These are phyloP conservation scores for Neopestalotiopsis clavispora DNA, from an alignment of 2,329 filamentous ascomycete species.

Conservation along the genomic window DNA sequence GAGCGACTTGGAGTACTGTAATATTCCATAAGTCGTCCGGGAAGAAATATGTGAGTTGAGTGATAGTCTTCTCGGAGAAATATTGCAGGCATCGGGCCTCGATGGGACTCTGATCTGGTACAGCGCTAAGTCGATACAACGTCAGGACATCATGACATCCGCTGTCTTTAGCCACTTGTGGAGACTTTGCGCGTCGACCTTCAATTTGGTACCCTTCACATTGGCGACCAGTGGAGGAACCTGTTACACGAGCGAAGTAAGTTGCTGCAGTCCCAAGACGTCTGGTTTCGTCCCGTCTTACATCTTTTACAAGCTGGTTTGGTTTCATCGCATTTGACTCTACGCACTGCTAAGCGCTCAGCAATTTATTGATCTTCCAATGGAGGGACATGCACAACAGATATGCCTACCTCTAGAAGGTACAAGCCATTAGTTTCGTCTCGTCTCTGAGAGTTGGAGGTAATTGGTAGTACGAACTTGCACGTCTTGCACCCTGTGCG, in stretches of 20 bases:
- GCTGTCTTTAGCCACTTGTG: not conserved
- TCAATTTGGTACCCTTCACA: not conserved
- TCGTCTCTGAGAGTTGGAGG: not conserved
- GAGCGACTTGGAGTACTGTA: not conserved
- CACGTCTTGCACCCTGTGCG: not conserved
- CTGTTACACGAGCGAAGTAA: not conserved
- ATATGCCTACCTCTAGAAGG: not conserved
- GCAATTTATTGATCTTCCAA: not conserved
- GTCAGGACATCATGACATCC: not conserved
- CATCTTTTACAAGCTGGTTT: not conserved
- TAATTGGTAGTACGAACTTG: not conserved
- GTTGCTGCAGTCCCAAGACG: not conserved
- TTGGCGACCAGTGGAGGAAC: not conserved
- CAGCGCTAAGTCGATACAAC: not conserved
- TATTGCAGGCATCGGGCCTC: not conserved
- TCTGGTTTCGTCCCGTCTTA: not conserved
- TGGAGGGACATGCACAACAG: not conserved
- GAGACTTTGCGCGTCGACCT: not conserved
- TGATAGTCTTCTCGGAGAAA: not conserved
- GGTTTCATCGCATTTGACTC: slow-evolving; percentile 8
- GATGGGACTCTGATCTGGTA: not conserved
- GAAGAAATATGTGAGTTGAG: not conserved
- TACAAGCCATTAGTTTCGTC: not conserved
- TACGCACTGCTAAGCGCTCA: not conserved
- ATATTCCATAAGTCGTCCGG: not conserved